Conservation (phyloP, 2,329 filamentous ascomycete genomes). For the Calonectria montana region DNA sequence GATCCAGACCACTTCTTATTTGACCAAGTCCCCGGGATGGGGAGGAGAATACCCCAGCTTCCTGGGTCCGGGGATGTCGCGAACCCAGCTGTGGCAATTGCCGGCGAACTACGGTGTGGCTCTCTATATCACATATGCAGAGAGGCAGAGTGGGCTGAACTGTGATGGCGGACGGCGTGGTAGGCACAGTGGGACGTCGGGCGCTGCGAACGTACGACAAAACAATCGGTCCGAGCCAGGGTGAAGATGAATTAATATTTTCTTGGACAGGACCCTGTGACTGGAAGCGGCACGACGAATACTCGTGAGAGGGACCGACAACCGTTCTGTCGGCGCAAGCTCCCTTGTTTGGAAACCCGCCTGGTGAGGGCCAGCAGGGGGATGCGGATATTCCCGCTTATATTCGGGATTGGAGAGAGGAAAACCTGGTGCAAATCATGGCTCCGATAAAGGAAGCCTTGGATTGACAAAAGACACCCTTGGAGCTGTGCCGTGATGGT, state of each 20-base stretch:
- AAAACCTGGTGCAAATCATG: neutral
- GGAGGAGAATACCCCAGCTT: neutral
- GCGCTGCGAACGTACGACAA: neutral
- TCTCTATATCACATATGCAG: neutral
- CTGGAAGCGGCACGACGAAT: neutral
- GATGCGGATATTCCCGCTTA: neutral
- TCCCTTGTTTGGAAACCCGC: neutral
- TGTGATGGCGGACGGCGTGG: neutral
- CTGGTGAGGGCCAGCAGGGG: neutral
- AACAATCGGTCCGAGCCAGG: neutral
- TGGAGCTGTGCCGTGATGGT: neutral
- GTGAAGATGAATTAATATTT: neutral
- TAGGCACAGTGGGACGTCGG: neutral
- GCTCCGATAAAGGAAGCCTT: neutral
- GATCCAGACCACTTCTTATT: neutral
- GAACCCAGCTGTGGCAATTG: neutral
- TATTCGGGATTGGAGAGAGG: neutral
- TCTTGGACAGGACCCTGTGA: neutral
- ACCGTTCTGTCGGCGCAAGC: neutral
- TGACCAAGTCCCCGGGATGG: neutral
- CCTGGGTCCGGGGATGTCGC: neutral
- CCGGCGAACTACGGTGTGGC: neutral
- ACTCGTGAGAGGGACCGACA: neutral
- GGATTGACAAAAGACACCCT: neutral
- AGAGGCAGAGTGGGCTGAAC: neutral